Evolutionary conservation across 2,329 filamentous ascomycete genomes (phyloP).

Genomic region (Phialophora tarda): DNA sequence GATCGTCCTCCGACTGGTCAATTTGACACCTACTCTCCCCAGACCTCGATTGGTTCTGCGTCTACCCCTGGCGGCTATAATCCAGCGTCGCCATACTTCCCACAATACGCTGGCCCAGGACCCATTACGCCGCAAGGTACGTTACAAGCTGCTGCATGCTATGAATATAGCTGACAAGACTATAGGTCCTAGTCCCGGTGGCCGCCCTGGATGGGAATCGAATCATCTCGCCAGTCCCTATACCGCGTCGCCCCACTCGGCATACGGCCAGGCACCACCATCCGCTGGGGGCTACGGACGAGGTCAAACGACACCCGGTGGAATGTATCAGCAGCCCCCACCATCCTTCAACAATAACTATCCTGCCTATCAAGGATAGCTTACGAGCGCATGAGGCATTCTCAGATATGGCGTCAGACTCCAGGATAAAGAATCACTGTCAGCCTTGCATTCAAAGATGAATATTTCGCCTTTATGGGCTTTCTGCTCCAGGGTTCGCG

Average conservation of each 20-base stretch:
- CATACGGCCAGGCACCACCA: conserved; percentile 66
- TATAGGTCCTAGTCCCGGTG: conserved; percentile 62
- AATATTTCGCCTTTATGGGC: background rate
- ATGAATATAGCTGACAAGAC: conserved; percentile 15
- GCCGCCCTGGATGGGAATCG: conserved; percentile 52
- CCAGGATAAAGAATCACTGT: background rate
- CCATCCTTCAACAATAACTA: conserved; percentile 32
- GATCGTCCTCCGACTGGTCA: conserved; percentile 88
- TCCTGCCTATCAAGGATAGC: conserved; percentile 30
- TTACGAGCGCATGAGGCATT: conserved; percentile 17
- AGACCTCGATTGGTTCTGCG: conserved; percentile 73
- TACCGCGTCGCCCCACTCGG: conserved; percentile 50
- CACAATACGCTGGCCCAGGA: conserved; percentile 82
- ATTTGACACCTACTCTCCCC: conserved; percentile 83
- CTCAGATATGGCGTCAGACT: background rate
- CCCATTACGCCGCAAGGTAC: conserved; percentile 53
- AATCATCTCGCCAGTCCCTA: conserved; percentile 64
- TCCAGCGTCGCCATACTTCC: conserved; percentile 83
- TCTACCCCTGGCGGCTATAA: conserved; percentile 71
- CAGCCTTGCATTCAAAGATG: background rate
- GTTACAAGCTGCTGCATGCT: conserved; percentile 50
- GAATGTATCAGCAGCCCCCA: conserved; percentile 34
- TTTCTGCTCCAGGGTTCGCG: background rate
- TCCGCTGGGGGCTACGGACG: conserved; percentile 86
- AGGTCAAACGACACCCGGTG: conserved; percentile 54